Evolutionary conservation across 345 rosid species (phyloP), one percentile per base, ranked within the genome.

Genomic region (Firmiana major): DNA sequence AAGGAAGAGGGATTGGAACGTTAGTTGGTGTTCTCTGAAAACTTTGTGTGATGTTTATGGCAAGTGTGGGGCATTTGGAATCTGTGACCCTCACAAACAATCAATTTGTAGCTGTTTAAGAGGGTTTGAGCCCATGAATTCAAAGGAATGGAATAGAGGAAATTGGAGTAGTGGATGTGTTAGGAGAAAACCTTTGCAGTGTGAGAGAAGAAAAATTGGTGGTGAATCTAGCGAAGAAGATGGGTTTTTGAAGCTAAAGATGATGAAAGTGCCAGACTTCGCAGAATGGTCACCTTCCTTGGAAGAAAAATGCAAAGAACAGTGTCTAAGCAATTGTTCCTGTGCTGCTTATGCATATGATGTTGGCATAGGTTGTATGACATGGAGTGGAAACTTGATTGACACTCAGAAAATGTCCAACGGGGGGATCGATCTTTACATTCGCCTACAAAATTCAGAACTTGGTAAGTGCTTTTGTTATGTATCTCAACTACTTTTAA

Each of bases 81-180:
- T 11, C 19, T 89, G 94, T 53, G n/a, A 78, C 13, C 0, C 73
- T 1, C 7, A 34, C n/a, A 74, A 46, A 8, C 49, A 75, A 16
- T 84, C 86, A 5, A 84, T 82, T 51, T 92, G 97, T 73, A 84
- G 80, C 54, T 92, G 94, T 53, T 43, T 88, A 36, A 79, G 36
- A 80, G 90, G 97, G 40, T 90, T 85, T 79, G 77, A 60, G n/a
- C 93, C 97, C 0, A 86, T 60, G 24, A 81, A 77, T 21, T 3
- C 2, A n/a, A 77, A 71, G 40, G 90, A 85, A 67, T 90, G 92
- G 92, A 63, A 5, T 0, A 45, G 2, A 19, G 73, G 88, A 42
- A 84, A 82, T 11, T 90, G 88, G 91, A 81, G 22, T 6, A 62
- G 79, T 64, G 94, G 94, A 4, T 88, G 97, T 64, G 78, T 68